phyloP scores from a whole-genome alignment of 2,329 filamentous ascomycete genomes.

The Capronia coronata region DNA sequence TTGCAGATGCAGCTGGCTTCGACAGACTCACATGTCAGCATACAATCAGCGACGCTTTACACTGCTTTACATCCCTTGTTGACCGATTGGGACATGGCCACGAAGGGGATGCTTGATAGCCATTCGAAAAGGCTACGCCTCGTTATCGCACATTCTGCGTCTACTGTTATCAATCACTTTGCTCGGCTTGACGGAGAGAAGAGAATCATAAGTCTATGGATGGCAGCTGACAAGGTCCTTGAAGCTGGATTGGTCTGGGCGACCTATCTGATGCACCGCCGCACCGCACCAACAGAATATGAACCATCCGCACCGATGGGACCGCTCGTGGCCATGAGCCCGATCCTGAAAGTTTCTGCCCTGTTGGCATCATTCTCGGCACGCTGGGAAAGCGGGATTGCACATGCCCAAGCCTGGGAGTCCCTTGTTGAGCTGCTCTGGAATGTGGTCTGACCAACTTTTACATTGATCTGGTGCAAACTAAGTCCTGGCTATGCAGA shows the following conservation, averaged over 20 bases:
- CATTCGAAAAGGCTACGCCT: conserved; percentile 3
- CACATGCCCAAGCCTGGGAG: conserved; percentile 1
- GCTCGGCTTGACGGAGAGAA: not conserved
- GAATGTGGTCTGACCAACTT: not conserved
- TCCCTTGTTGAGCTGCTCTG: conserved; percentile 4
- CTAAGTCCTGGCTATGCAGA: too few species aligned
- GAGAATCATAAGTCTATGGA: conserved; percentile 4
- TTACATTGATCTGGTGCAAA: too few species aligned
- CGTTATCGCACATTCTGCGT: conserved; percentile 8
- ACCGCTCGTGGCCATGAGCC: not conserved
- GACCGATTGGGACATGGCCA: conserved; percentile 2
- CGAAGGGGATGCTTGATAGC: not conserved
- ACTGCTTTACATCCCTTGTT: conserved; percentile 8
- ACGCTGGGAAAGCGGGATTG: conserved; percentile 1
- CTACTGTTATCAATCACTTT: conserved; percentile 9
- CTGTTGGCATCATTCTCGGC: conserved; percentile 8
- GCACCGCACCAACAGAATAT: not conserved
- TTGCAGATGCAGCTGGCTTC: not conserved
- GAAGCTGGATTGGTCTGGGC: conserved; percentile 4
- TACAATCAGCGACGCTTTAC: conserved; percentile 12
- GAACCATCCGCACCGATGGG: not conserved
- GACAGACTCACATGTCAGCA: not conserved
- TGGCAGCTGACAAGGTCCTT: conserved; percentile 7
- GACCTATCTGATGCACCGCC: not conserved
- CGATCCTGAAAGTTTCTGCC: conserved; percentile 6